These are phyloP conservation scores for Neonothopanus nambi DNA, from an alignment of 1,284 basidiomycete genomes.

Conservation along the genomic window DNA sequence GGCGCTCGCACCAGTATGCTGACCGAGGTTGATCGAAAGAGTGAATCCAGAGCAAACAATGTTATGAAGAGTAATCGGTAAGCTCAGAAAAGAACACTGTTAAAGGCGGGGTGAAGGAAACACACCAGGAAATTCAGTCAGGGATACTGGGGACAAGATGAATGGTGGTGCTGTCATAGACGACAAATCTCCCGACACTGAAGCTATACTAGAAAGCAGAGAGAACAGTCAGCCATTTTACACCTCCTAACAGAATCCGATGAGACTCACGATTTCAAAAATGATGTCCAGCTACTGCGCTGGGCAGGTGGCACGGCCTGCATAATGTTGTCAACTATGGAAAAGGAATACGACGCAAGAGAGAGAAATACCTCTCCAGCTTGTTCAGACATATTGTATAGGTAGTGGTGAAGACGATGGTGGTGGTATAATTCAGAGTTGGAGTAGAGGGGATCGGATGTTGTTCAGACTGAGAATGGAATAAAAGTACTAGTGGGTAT, in stretches of 20 bases:
- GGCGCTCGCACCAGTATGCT: conserved; percentile 94
- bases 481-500: neutral
- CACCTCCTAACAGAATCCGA: conserved; percentile 1
- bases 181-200: conserved; percentile 90
- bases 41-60: neutral
- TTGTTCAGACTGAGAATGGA: neutral
- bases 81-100: neutral
- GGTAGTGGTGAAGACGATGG: no score
- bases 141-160: conserved; percentile 83
- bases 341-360: neutral
- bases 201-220: conserved; percentile 58
- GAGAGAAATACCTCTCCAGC: conserved; percentile 39
- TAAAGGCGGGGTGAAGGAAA: conserved; percentile 6
- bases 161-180: conserved; percentile 94
- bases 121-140: conserved; percentile 87
- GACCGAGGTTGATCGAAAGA: conserved; percentile 8
- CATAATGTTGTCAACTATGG: neutral
- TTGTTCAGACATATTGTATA: conserved; percentile 37
- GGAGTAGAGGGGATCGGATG: neutral
- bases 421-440: neutral
- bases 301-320: conserved; percentile 75
- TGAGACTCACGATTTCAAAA: conserved; percentile 74
- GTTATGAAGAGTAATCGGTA: neutral
- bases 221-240: conserved; percentile 6
- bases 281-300: conserved; percentile 75